Percentiles rank a stretch among this genome's conserved stretches.
These are phyloP conservation scores for Vigna nakashimae DNA, from an alignment of 306 rosid species.

Conservation along the genomic window DNA sequence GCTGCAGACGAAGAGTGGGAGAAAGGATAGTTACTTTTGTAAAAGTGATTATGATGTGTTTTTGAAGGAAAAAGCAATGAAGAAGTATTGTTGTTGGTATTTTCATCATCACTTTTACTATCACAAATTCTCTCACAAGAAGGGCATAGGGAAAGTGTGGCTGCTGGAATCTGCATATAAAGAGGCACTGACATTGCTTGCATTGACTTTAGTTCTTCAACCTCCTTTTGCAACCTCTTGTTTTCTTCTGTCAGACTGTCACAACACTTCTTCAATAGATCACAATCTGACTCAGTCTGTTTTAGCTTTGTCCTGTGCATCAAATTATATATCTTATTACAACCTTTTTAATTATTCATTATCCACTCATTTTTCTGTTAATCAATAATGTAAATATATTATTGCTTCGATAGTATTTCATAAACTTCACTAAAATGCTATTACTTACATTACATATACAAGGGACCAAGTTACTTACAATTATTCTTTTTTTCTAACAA, in stretches of 20 bases:
- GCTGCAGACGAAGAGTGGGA: slow-evolving; percentile 66
- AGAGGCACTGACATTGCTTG: slow-evolving; percentile 55
- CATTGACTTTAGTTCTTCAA: slow-evolving; percentile 70
- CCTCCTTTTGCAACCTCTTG: slow-evolving; percentile 68
- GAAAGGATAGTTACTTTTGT: slow-evolving; percentile 46
- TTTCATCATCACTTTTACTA: slow-evolving; percentile 18
- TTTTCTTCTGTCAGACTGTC: slow-evolving; percentile 79
- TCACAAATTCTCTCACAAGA: slow-evolving; percentile 70
- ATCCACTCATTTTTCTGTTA: background rate
- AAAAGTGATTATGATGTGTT: slow-evolving; percentile 49
- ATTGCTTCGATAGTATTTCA: background rate
- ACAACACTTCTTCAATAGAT: slow-evolving; percentile 70
- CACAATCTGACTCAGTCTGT: slow-evolving; percentile 84
- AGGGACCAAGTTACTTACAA: no score
- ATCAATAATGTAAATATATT: background rate
- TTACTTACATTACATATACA: background rate
- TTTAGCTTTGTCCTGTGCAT: slow-evolving; percentile 78
- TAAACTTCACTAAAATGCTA: background rate
- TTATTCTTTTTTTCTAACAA: no score
- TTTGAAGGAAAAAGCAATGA: slow-evolving; percentile 47
- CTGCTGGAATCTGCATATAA: slow-evolving; percentile 73
- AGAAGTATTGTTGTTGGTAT: slow-evolving; percentile 13
- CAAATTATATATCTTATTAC: background rate
- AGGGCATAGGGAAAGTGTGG: slow-evolving; percentile 78
- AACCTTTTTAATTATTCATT: no score